Conservation (phyloP, 306 rosid genomes). For the Prinsepia uniflora region DNA sequence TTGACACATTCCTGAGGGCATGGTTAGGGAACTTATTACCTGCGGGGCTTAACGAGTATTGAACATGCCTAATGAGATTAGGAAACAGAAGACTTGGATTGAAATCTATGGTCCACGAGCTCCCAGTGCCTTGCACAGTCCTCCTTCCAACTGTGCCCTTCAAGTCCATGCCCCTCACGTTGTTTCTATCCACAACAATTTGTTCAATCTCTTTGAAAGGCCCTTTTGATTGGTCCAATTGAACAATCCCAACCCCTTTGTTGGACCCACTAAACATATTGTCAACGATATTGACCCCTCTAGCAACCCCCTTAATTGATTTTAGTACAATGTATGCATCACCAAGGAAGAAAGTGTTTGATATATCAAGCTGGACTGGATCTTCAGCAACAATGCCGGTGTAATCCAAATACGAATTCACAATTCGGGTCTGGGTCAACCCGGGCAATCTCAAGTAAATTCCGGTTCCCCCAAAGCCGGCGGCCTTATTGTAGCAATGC, state of each 20-base stretch:
- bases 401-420: slow-evolving; percentile 82
- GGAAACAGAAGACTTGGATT: slow-evolving; percentile 57
- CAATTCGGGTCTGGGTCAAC: slow-evolving; percentile 72
- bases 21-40: slow-evolving; percentile 48
- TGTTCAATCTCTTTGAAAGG: slow-evolving; percentile 59
- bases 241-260: slow-evolving; percentile 57
- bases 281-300: slow-evolving; percentile 69
- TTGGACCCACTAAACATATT: slow-evolving; percentile 76
- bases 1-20: slow-evolving; percentile 52
- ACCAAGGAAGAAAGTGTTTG: slow-evolving; percentile 78
- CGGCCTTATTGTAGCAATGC: slow-evolving; percentile 93
- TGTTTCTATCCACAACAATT: slow-evolving; percentile 68
- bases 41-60: slow-evolving; percentile 46
- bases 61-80: slow-evolving; percentile 63
- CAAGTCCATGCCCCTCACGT: slow-evolving; percentile 58
- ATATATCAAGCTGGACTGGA: slow-evolving; percentile 76
- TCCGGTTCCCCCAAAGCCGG: slow-evolving; percentile 82
- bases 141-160: slow-evolving; percentile 59
- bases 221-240: slow-evolving; percentile 53
- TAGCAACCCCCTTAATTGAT: slow-evolving; percentile 57
- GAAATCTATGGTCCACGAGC: slow-evolving; percentile 66
- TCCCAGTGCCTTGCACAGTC: slow-evolving; percentile 56
- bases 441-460: slow-evolving; percentile 66
- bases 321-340: slow-evolving; percentile 64
- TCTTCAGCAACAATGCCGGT: slow-evolving; percentile 88